phyloP scores from a whole-genome alignment of 441 rosid genomes.

The Syzygium malaccense region DNA sequence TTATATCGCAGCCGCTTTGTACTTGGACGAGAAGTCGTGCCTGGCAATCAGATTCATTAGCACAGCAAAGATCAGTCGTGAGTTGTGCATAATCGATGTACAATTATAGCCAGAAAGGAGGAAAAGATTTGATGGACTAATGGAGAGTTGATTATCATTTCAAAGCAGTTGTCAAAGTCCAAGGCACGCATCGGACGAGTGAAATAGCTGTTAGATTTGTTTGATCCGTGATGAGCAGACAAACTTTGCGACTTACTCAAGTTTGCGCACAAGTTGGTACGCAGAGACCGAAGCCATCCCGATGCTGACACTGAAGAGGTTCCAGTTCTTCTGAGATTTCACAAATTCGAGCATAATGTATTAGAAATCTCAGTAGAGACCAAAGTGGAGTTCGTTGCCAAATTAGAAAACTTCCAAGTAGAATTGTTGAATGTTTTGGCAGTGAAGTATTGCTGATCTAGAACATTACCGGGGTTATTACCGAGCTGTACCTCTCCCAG shows the following conservation, averaged over 20 bases:
- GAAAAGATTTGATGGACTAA: not conserved
- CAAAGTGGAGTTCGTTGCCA: not conserved
- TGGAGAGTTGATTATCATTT: not conserved
- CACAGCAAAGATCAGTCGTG: not conserved
- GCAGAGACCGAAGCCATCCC: not conserved
- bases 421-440: not conserved
- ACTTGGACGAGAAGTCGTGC: not conserved
- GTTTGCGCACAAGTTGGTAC: not conserved
- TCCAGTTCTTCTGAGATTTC: not conserved
- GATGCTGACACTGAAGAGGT: not conserved
- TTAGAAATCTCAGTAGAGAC: not conserved
- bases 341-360: not conserved
- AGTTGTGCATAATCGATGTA: not conserved
- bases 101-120: not conserved
- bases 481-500: not conserved
- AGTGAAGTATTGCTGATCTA: not conserved
- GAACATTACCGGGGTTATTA: not conserved
- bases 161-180: not conserved
- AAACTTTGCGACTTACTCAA: not conserved
- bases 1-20: not conserved
- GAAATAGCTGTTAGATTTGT: not conserved
- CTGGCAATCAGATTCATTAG: not conserved
- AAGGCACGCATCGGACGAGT: not conserved
- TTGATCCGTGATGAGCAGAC: not conserved
- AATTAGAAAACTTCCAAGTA: not conserved